Evolutionary conservation across 1,139 yeast genomes (phyloP).

Genomic region (Candida sp.): DNA sequence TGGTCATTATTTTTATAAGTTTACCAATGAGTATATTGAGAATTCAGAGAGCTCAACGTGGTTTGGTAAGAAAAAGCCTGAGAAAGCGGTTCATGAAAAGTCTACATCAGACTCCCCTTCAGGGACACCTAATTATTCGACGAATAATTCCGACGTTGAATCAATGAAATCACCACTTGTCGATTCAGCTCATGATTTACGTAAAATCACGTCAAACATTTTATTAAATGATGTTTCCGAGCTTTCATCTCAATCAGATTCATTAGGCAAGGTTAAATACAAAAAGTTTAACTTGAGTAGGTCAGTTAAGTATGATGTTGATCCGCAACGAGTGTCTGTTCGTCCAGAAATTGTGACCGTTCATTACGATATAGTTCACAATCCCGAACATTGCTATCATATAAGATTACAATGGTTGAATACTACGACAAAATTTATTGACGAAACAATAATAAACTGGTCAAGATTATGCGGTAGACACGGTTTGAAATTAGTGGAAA

Average conservation of each 20-base stretch:
- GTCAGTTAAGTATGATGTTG: constrained; percentile 70
- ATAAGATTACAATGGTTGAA: constrained; percentile 90
- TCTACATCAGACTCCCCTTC: constrained; percentile 11
- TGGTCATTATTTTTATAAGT: constrained; percentile 87
- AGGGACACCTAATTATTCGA: constrained; percentile 12
- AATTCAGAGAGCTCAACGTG: constrained; percentile 21
- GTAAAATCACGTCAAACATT: constrained; percentile 21
- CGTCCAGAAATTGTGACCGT: constrained; percentile 78
- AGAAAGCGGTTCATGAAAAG: constrained; percentile 13
- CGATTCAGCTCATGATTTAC: constrained; percentile 19
- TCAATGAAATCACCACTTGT: constrained; percentile 24
- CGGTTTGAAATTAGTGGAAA: constrained; percentile 85
- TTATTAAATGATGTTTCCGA: constrained; percentile 22
- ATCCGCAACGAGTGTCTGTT: constrained; percentile 66
- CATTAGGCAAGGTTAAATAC: constrained; percentile 18
- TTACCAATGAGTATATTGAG: constrained; percentile 53
- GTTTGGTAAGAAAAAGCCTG: constrained; percentile 29
- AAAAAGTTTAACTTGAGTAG: constrained; percentile 47
- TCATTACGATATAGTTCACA: constrained; percentile 89
- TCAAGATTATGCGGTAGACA: constrained; percentile 80
- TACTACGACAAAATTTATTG: constrained; percentile 84
- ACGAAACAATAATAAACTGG: constrained; percentile 82
- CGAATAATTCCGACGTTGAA: constrained; percentile 27
- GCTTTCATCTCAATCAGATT: constrained; percentile 30
- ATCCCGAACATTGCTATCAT: constrained; percentile 94